phyloP scores from a whole-genome alignment of 345 rosid genomes.

The Cardamine resedifolia region DNA sequence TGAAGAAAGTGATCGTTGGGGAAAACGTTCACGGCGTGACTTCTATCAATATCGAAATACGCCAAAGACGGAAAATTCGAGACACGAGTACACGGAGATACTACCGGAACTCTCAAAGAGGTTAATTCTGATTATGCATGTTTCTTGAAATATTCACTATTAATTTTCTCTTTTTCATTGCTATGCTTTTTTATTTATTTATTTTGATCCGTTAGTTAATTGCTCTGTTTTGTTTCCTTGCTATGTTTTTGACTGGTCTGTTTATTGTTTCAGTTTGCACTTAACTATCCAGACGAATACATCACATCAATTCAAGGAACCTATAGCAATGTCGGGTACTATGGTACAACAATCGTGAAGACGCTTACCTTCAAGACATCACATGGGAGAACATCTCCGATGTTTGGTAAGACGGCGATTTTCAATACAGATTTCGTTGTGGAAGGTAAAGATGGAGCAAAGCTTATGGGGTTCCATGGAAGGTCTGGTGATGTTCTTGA shows the following conservation, averaged over 20 bases:
- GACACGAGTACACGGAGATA: slow-evolving; percentile 8
- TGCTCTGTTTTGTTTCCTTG: too few species aligned
- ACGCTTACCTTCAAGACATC: not conserved
- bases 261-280: not conserved
- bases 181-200: not conserved
- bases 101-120: slow-evolving; percentile 9
- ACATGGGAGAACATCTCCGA: not conserved
- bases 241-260: too few species aligned
- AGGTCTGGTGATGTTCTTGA: not conserved
- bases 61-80: slow-evolving; percentile 9
- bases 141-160: too few species aligned
- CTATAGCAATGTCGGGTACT: not conserved
- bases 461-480: slow-evolving; percentile 29
- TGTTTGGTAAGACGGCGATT: not conserved
- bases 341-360: not conserved
- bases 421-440: slow-evolving; percentile 2
- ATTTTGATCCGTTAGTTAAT: too few species aligned
- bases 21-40: not conserved
- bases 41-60: slow-evolving; percentile 5
- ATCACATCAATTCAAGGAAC: slow-evolving; percentile 6
- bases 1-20: slow-evolving; percentile 9
- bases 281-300: slow-evolving; percentile 27
- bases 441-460: slow-evolving; percentile 17
- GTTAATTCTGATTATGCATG: not conserved
- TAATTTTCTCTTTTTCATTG: too few species aligned